A percentile compares a stretch with the other conserved stretches of the same genome.
These are phyloP conservation scores for Trifolium fragiferum DNA, from an alignment of 306 rosid genomes.

Conservation along the genomic window DNA sequence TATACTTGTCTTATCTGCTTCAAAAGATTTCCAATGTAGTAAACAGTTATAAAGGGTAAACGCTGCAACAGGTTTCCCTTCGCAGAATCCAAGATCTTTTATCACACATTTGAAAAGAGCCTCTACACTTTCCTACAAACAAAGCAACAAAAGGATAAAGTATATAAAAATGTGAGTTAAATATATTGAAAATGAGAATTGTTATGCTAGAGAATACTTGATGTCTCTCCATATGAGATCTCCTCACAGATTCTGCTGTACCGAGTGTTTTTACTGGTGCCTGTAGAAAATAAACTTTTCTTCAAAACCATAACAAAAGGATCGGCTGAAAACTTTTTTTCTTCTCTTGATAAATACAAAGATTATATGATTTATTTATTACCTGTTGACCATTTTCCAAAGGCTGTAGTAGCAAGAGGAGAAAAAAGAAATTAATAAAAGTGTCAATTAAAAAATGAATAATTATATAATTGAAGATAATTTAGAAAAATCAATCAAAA, in stretches of 20 bases:
- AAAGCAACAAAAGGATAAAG: conserved; percentile 37
- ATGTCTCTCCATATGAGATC: conserved; percentile 76
- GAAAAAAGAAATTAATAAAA: conserved; percentile 47
- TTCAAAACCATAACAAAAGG: conserved; percentile 36
- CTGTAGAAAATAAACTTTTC: conserved; percentile 47
- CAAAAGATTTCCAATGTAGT: conserved; percentile 86
- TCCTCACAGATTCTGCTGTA: conserved; percentile 59
- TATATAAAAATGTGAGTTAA: conserved; percentile 35
- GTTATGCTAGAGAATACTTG: conserved; percentile 56
- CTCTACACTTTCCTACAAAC: conserved; percentile 79
- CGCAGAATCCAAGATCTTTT: conserved; percentile 75
- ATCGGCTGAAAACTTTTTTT: background rate
- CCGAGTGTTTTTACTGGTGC: conserved; percentile 63
- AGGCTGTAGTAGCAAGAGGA: conserved; percentile 55
- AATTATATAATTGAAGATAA: conserved; percentile 13
- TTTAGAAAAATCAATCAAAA: too few relatives aligned
- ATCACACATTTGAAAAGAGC: conserved; percentile 66
- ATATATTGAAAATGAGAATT: conserved; percentile 31
- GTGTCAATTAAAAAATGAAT: conserved; percentile 25
- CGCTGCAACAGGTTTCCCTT: conserved; percentile 91
- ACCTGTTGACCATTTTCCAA: conserved; percentile 75
- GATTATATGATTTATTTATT: conserved; percentile 46
- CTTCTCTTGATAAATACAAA: background rate
- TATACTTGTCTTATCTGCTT: conserved; percentile 91
- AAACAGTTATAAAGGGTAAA: conserved; percentile 81